Evolutionary conservation across 1,284 basidiomycete genomes (phyloP).

Genomic region (Irpex sp.): DNA sequence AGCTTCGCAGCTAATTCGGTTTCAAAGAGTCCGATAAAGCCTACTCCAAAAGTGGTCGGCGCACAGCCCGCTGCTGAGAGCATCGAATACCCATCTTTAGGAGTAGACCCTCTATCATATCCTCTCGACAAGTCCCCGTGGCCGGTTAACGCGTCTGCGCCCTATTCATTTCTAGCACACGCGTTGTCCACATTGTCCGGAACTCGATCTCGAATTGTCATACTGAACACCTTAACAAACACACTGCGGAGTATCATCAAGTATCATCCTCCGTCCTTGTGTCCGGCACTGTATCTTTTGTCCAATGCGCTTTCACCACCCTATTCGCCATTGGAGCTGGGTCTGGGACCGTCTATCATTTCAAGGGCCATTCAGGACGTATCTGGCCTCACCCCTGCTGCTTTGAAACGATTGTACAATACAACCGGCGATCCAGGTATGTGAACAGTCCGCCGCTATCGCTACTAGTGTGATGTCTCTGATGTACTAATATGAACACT

Average conservation of each 20-base stretch:
- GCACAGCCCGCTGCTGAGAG: neutral
- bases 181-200: conserved; percentile 69
- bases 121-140: conserved; percentile 33
- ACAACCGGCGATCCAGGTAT: conserved; percentile 60
- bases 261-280: conserved; percentile 68
- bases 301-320: conserved; percentile 85
- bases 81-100: conserved; percentile 32
- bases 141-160: conserved; percentile 41
- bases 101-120: conserved; percentile 44
- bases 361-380: conserved; percentile 80
- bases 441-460: conserved; percentile 5
- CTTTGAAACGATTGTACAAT: conserved; percentile 66
- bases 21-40: neutral
- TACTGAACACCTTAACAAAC: conserved; percentile 81
- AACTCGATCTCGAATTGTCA: conserved; percentile 81
- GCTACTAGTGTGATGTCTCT: neutral
- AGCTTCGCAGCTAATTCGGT: neutral
- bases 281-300: conserved; percentile 85
- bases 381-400: conserved; percentile 69
- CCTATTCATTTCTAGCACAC: conserved; percentile 82
- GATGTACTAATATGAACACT: conserved; percentile 1
- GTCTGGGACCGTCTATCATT: conserved; percentile 74
- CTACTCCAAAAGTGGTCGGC: neutral
- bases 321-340: conserved; percentile 73
- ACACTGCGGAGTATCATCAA: conserved; percentile 66